Evolutionary conservation across 1,284 basidiomycete genomes (phyloP), one percentile per base, ranked within the genome.

Genomic region (Hymenochaete sp.): DNA sequence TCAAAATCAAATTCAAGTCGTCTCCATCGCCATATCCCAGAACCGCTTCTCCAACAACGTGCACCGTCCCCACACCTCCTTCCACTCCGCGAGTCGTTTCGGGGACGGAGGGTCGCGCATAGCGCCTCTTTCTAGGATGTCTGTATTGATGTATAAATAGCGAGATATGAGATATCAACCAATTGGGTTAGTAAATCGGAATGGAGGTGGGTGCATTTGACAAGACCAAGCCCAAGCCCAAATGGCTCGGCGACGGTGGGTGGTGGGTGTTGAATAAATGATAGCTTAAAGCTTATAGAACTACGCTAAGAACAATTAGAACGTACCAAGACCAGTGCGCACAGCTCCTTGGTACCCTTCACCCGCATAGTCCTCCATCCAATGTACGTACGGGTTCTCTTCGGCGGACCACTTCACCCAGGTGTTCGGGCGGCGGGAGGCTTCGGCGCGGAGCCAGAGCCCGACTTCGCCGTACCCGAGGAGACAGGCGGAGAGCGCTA

Each of bases 391-490:
- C 5, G 76, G 74, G 57, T 93, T 93, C 1, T 71, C 73, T 4
- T 82, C 73, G n/a, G n/a, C n/a, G n/a, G n/a, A n/a, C 42, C 77
- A 59, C 28, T 68, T 62, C 1, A 83, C 75, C 69, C 77, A 76
- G 13, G 14, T 19, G 33, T 65, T 68, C 28, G 70, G 61, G 1
- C 71, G 68, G 25, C 61, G 59, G 16, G 59, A 55, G 1, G 79
- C 70, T 50, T 82, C 71, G 41, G 67, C 73, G 61, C 73, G 74
- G 38, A 87, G 66, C 83, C 78, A 93, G 32, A 89, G 65, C 0
- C 92, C 93, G 0, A 95, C 88, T 61, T 96, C 89, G n/a, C 91
- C 93, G 57, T 97, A 98, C 0, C 93, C 93, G 0, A 96, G 66
- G 10, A 96, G 68, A 60, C 93, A 98, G 3, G 88, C 83, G 13